phyloP scores from a whole-genome alignment of 495 filamentous ascomycete species.

The Corynascus novoguineensis region DNA sequence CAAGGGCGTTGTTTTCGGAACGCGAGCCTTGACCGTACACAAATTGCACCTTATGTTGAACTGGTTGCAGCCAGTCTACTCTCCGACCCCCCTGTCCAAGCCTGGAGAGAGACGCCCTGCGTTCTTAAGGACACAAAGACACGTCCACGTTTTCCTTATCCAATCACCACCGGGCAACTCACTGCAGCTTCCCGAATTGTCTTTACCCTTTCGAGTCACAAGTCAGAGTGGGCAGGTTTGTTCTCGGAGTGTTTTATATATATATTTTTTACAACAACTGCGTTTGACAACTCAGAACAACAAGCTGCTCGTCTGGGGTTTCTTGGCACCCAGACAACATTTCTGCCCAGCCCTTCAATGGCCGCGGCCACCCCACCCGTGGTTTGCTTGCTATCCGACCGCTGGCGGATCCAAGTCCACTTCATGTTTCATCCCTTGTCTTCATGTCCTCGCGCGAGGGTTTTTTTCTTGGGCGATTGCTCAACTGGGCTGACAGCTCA shows the following conservation, averaged over 20 bases:
- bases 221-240: slow-evolving; percentile 5
- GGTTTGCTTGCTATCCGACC: background rate
- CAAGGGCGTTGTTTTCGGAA: background rate
- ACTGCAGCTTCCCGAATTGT: slow-evolving; percentile 9
- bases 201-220: background rate
- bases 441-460: slow-evolving; percentile 1
- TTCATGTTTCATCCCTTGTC: slow-evolving; percentile 5
- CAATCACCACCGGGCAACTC: slow-evolving; percentile 8
- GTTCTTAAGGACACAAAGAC: background rate
- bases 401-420: slow-evolving; percentile 7
- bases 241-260: too few species aligned
- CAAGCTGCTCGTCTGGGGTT: too few species aligned
- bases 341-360: slow-evolving; percentile 13
- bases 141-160: background rate
- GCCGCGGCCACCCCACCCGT: background rate
- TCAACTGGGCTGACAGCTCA: slow-evolving; percentile 19
- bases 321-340: slow-evolving; percentile 15
- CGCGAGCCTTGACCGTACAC: slow-evolving; percentile 2
- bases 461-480: slow-evolving; percentile 14
- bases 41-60: background rate
- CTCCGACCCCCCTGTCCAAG: background rate
- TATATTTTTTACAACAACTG: slow-evolving; percentile 8
- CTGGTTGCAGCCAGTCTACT: background rate
- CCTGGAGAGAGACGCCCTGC: background rate
- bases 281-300: slow-evolving; percentile 16